Base-by-base conservation (phyloP, 1,139 yeast genomes). In the Lodderomyces theae region DNA sequence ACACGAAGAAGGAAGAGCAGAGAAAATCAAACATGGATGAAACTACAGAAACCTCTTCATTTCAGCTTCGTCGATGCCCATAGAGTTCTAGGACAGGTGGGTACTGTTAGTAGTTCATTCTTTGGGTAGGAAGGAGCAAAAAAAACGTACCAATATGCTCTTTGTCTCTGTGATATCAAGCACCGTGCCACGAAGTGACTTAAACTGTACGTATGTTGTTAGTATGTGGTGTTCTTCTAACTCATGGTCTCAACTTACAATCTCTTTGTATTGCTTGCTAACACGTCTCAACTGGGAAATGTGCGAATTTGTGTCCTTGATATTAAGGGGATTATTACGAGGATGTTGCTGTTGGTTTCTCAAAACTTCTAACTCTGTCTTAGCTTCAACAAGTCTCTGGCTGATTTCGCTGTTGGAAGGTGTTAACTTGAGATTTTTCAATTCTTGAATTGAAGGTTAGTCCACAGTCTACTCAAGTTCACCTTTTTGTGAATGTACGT, bases 351-450 rank as follows among this genome's bases (percentile, higher is more conserved):
- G 33, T 9, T 39, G n/a, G 11, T 31, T 16, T 22, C 30, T 13
- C 21, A 40, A 28, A 1, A 18, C 25, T 19, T 32, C 21, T 6
- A 39, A n/a, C 17, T 34, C 16, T 5, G 21, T 34, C 6, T 33
- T 34, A 16, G 24, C 22, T 10, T 11, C 12, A 3, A 28, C 13
- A 6, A 45, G 30, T 10, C 13, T 16, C 9, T 34, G 18, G 2
- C 8, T 15, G 11, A 46, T 26, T 16, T 37, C 40, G 13, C 29
- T 24, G 35, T 44, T 43, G 1, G 49, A 40, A 5, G 38, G 46
- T 4, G 46, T 31, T 9, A 46, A 16, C 6, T n/a, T 28, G n/a
- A 42, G n/a, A 11, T 36, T 30, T 21, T 31, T 40, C 9, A 38
- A n/a, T 24, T 40, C 43, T 37, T 18, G 16, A 34, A 13, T 28